Evolutionary conservation across 768 basidiomycete species (phyloP).

Genomic region (Arthromyces matolae): DNA sequence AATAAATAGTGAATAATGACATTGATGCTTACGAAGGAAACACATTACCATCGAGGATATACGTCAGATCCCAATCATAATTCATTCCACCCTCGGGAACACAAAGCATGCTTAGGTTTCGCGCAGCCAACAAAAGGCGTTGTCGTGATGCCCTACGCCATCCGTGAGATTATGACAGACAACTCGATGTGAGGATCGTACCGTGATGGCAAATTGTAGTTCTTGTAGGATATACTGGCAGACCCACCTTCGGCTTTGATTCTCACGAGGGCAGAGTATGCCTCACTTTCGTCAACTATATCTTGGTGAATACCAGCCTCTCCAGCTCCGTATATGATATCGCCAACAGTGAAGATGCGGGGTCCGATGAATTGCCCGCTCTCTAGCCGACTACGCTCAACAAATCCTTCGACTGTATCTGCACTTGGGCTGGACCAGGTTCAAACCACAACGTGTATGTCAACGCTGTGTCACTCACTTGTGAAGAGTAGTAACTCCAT

Average conservation of each 20-base stretch:
- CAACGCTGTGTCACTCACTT: constrained; percentile 44
- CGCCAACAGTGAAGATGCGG: constrained; percentile 69
- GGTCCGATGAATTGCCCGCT: constrained; percentile 67
- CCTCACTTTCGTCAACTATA: constrained; percentile 58
- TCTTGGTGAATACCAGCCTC: constrained; percentile 50
- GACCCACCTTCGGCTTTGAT: constrained; percentile 73
- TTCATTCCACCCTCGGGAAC: constrained; percentile 81
- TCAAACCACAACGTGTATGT: neutral
- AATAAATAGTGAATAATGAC: neutral
- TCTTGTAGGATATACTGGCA: constrained; percentile 72
- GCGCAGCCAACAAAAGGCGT: constrained; percentile 56
- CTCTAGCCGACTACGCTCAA: constrained; percentile 66
- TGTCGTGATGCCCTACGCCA: constrained; percentile 60
- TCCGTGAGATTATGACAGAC: neutral
- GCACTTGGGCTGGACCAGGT: constrained; percentile 53
- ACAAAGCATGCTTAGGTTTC: constrained; percentile 63
- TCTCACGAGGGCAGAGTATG: constrained; percentile 59
- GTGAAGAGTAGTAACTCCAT: constrained; percentile 73
- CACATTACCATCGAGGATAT: constrained; percentile 64
- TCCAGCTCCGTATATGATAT: constrained; percentile 58
- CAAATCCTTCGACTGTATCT: constrained; percentile 56
- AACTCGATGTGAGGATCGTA: constrained; percentile 20
- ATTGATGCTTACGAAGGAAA: neutral
- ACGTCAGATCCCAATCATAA: constrained; percentile 75
- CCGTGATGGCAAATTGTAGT: constrained; percentile 70